Percentiles rank a stretch among this genome's conserved stretches.
These are phyloP conservation scores for Dalbergia cultrata DNA, from an alignment of 306 rosid species.

Conservation along the genomic window DNA sequence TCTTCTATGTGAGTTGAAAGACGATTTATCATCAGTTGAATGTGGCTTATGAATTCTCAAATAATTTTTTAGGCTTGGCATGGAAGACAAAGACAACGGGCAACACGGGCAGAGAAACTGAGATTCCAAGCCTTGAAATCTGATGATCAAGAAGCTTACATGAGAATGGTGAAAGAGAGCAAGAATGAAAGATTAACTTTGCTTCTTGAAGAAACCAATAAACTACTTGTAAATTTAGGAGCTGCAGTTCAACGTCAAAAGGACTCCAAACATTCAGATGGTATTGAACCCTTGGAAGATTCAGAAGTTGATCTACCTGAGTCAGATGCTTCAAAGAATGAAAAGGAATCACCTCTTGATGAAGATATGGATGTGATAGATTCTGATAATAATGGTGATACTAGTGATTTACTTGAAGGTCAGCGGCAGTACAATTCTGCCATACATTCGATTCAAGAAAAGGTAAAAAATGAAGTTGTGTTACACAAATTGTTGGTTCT, in stretches of 20 bases:
- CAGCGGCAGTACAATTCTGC: conserved; percentile 98
- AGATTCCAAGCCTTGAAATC: conserved; percentile 98
- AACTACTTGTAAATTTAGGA: conserved; percentile 93
- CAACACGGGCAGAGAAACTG: conserved; percentile 94
- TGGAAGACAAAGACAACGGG: conserved; percentile 98
- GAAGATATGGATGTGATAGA: conserved; percentile 78
- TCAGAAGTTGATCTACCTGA: conserved; percentile 83
- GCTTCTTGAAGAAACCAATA: conserved; percentile 98
- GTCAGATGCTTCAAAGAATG: conserved; percentile 75
- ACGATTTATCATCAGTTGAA: conserved; percentile 34
- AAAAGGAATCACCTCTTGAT: conserved; percentile 68
- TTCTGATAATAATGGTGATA: conserved; percentile 79
- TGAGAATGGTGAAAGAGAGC: conserved; percentile 99
- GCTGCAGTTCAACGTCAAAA: conserved; percentile 99
- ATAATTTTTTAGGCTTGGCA: conserved; percentile 84
- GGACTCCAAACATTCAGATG: conserved; percentile 82
- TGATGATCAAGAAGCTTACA: conserved; percentile 99
- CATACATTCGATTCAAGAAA: conserved; percentile 96
- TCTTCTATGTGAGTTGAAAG: conserved; percentile 25
- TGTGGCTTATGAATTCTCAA: conserved; percentile 37
- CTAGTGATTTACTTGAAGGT: conserved; percentile 96
- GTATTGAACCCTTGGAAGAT: conserved; percentile 78
- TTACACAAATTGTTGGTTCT: not conserved
- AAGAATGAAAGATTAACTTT: conserved; percentile 92
- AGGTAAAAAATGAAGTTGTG: conserved; percentile 56